phyloP scores from a whole-genome alignment of 1,139 yeast species.

The Yamadazyma songkhlaensis region DNA sequence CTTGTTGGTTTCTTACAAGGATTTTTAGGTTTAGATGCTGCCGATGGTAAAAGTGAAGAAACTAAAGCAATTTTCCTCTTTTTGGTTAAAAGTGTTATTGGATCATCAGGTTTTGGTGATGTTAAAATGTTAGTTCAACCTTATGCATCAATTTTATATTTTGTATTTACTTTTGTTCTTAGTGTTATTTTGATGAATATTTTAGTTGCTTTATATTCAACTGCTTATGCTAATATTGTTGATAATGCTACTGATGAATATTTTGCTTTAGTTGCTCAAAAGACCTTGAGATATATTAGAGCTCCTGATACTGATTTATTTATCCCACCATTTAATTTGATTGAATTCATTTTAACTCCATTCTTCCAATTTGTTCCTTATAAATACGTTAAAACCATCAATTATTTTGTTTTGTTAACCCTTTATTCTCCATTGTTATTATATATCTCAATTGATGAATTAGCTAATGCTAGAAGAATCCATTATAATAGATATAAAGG shows the following conservation, averaged over 20 bases:
- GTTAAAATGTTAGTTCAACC: slow-evolving; percentile 78
- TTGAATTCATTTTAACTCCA: slow-evolving; percentile 54
- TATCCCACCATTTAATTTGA: slow-evolving; percentile 80
- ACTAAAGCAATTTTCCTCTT: slow-evolving; percentile 63
- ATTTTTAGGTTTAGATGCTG: slow-evolving; percentile 79
- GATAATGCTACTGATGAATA: slow-evolving; percentile 82
- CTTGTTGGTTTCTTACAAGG: slow-evolving; percentile 84
- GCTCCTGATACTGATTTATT: slow-evolving; percentile 87
- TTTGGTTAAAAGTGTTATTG: slow-evolving; percentile 68
- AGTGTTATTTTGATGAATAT: slow-evolving; percentile 74
- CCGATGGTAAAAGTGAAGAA: slow-evolving; percentile 80
- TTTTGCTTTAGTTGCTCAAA: slow-evolving; percentile 80
- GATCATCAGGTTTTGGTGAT: slow-evolving; percentile 69
- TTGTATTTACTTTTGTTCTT: slow-evolving; percentile 72
- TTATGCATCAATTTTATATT: slow-evolving; percentile 74
- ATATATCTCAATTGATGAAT: slow-evolving; percentile 62
- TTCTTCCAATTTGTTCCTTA: slow-evolving; percentile 26
- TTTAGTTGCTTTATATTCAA: slow-evolving; percentile 78
- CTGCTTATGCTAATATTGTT: slow-evolving; percentile 78
- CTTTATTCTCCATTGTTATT: slow-evolving; percentile 67
- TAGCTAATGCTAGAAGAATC: slow-evolving; percentile 64
- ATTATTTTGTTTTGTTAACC: slow-evolving; percentile 55
- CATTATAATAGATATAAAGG: slow-evolving; percentile 67
- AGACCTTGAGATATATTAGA: slow-evolving; percentile 77
- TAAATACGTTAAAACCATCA: slow-evolving; percentile 32